Conservation (phyloP, 129 eudicot genomes). For the Lonicera japonica region DNA sequence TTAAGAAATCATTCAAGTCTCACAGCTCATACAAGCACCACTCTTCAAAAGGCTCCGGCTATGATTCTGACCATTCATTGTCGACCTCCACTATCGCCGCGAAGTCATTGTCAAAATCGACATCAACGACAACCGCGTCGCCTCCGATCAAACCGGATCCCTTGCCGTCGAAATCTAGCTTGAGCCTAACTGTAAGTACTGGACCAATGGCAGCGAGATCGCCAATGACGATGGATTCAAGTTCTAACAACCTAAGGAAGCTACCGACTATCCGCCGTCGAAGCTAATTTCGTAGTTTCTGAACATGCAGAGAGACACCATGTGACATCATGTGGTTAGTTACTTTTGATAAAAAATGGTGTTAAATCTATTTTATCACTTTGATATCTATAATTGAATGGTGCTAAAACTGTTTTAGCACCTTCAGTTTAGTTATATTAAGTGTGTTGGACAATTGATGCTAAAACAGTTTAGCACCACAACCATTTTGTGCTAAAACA, state of each 20-base stretch:
- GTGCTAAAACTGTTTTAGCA: too few relatives aligned
- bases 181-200: conserved; percentile 8
- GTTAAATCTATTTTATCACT: too few relatives aligned
- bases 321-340: too few relatives aligned
- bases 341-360: too few relatives aligned
- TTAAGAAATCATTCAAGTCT: conserved; percentile 22
- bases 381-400: too few relatives aligned
- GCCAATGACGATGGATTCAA: conserved; percentile 1
- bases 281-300: conserved; percentile 48
- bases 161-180: background rate
- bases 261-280: conserved; percentile 47
- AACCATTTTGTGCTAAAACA: too few relatives aligned
- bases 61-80: conserved; percentile 6
- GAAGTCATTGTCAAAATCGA: conserved; percentile 39
- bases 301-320: conserved; percentile 38
- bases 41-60: background rate
- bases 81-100: conserved; percentile 1
- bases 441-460: too few relatives aligned
- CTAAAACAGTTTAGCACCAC: too few relatives aligned
- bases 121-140: too few relatives aligned
- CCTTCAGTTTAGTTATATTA: too few relatives aligned
- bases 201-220: conserved; percentile 2
- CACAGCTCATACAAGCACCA: conserved; percentile 16
- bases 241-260: background rate
- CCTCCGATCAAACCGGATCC: background rate